Percentiles rank a stretch among this genome's conserved stretches.
phyloP scores from a whole-genome alignment of 495 filamentous ascomycete genomes.

The Tuber melanosporum region DNA sequence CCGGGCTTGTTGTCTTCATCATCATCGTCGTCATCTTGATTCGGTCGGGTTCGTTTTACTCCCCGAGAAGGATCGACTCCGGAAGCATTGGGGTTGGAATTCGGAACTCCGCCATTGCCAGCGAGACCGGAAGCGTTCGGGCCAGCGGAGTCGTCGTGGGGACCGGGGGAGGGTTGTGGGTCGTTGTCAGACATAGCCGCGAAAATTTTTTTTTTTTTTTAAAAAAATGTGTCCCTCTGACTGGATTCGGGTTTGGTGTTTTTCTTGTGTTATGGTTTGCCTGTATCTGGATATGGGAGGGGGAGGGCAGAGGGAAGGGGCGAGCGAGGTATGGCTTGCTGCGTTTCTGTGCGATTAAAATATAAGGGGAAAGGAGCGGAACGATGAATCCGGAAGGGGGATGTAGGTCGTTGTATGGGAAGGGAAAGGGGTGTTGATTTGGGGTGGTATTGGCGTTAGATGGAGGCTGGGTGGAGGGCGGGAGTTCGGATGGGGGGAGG shows the following conservation, averaged over 20 bases:
- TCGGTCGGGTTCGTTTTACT: constrained; percentile 81
- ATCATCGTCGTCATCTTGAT: constrained; percentile 81
- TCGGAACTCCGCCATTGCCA: constrained; percentile 53
- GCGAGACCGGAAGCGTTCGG: constrained; percentile 53
- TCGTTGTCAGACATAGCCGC: constrained; percentile 43
- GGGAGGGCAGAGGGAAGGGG: constrained; percentile 40
- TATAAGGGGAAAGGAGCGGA: constrained; percentile 40
- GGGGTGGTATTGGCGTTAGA: constrained; percentile 44
- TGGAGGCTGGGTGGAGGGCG: constrained; percentile 42
- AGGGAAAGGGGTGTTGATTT: constrained; percentile 41
- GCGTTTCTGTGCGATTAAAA: constrained; percentile 40
- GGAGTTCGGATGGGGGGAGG: constrained; percentile 34
- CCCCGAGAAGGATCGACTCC: constrained; percentile 62
- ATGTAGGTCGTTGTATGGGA: constrained; percentile 40
- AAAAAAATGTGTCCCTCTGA: constrained; percentile 38
- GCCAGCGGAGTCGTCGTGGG: constrained; percentile 46
- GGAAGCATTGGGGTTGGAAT: constrained; percentile 51
- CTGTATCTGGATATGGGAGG: constrained; percentile 41
- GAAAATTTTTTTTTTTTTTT: constrained; percentile 38
- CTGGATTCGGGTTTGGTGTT: constrained; percentile 40
- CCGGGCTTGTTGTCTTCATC: constrained; percentile 97
- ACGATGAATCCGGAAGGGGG: constrained; percentile 40
- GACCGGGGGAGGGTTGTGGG: constrained; percentile 44
- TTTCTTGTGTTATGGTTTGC: constrained; percentile 42
- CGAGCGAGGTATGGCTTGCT: constrained; percentile 41